A percentile compares a stretch with the other conserved stretches of the same genome.
Evolutionary conservation across 2,329 filamentous ascomycete genomes (phyloP).

Genomic region (Stagonosporopsis tanaceti): DNA sequence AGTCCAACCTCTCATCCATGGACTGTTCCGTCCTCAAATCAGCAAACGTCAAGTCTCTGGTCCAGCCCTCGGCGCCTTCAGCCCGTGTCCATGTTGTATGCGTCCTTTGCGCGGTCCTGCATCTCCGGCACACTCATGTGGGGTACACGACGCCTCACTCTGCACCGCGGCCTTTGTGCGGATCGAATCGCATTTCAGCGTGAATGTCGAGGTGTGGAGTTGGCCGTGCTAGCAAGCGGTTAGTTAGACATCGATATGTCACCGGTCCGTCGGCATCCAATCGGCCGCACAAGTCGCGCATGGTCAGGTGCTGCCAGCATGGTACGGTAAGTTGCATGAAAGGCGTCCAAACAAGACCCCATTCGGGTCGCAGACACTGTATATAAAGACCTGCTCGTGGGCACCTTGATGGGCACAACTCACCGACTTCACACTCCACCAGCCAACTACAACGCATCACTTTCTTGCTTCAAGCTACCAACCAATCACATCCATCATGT

Average conservation of each 20-base stretch:
- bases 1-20: not conserved
- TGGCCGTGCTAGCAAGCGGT: not conserved
- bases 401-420: slow-evolving; percentile 37
- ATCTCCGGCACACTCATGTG: slow-evolving; percentile 7
- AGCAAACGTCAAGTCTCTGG: not conserved
- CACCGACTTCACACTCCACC: slow-evolving; percentile 15
- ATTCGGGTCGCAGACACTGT: slow-evolving; percentile 3
- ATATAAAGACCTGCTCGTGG: slow-evolving; percentile 26
- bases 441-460: slow-evolving; percentile 15
- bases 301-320: slow-evolving; percentile 12
- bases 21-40: not conserved
- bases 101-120: slow-evolving; percentile 1
- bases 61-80: not conserved
- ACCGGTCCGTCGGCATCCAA: slow-evolving; percentile 14
- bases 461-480: slow-evolving; percentile 13
- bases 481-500: slow-evolving; percentile 29
- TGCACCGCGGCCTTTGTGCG: slow-evolving; percentile 13
- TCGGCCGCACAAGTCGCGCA: slow-evolving; percentile 20
- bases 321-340: not conserved
- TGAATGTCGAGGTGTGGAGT: slow-evolving; percentile 14
- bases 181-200: slow-evolving; percentile 7
- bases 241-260: slow-evolving; percentile 19
- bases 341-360: not conserved
- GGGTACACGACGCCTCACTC: slow-evolving; percentile 14
- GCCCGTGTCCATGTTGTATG: not conserved